phyloP scores from a whole-genome alignment of 371 early-diverging fungal species.

The Capillidium rhysosporum region DNA sequence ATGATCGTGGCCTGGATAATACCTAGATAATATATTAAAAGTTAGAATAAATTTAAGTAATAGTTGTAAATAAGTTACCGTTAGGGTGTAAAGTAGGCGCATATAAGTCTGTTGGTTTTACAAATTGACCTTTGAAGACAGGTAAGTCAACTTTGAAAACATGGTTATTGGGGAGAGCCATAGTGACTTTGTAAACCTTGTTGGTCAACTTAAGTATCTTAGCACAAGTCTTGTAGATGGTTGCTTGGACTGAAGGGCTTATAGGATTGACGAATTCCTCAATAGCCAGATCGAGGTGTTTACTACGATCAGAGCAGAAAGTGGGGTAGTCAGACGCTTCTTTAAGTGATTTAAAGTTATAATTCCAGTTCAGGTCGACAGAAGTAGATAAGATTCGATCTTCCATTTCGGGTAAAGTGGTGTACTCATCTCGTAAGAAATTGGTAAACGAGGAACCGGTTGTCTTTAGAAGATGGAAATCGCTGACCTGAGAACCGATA shows the following conservation, averaged over 20 bases:
- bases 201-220: constrained; percentile 35
- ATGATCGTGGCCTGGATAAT: not conserved
- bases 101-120: constrained; percentile 1
- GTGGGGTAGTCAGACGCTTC: constrained; percentile 8
- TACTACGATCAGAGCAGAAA: constrained; percentile 27
- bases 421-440: constrained; percentile 54
- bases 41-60: not conserved
- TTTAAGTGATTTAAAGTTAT: constrained; percentile 5
- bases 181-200: constrained; percentile 38
- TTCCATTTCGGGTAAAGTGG: constrained; percentile 48
- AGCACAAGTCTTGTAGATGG: constrained; percentile 46
- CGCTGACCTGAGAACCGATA: constrained; percentile 35
- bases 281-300: constrained; percentile 23
- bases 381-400: constrained; percentile 68
- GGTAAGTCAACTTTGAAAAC: constrained; percentile 51
- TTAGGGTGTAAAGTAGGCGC: not conserved
- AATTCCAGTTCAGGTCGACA: constrained; percentile 50
- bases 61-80: constrained; percentile 3
- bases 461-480: constrained; percentile 47
- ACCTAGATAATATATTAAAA: not conserved
- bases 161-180: constrained; percentile 70
- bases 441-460: constrained; percentile 66
- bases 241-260: constrained; percentile 53
- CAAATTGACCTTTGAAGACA: not conserved
- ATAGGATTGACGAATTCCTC: constrained; percentile 41